Conservation (phyloP, 441 rosid genomes). For the Euphorbia celastroides region DNA sequence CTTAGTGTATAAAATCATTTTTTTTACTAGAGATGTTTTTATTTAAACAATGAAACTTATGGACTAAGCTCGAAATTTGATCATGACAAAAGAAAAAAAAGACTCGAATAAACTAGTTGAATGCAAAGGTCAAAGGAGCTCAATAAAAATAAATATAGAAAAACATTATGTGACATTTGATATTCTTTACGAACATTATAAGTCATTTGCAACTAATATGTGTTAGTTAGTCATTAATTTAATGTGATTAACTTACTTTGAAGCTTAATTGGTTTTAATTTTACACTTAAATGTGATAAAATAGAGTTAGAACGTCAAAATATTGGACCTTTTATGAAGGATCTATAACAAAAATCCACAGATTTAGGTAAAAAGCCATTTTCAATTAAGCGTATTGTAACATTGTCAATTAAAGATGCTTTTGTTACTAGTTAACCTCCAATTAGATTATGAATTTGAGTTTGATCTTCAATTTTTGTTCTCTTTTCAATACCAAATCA, state of each 20-base stretch:
- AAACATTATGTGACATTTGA: no score
- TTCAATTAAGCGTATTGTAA: conserved; percentile 6
- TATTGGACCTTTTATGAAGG: conserved; percentile 8
- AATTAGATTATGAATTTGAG: background rate
- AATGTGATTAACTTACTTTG: background rate
- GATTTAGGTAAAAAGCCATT: conserved; percentile 19
- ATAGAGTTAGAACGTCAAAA: background rate
- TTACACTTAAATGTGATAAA: background rate
- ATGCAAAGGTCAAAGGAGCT: no score
- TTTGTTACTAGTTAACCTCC: conserved; percentile 8
- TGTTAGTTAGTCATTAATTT: background rate
- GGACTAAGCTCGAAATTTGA: no score
- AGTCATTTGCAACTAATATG: background rate
- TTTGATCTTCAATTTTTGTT: background rate
- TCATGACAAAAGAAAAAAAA: no score
- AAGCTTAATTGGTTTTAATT: background rate
- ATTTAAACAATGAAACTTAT: no score
- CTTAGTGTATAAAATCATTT: no score
- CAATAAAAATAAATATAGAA: no score
- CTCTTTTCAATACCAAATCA: background rate
- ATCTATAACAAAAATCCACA: background rate
- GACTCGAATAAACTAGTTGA: no score
- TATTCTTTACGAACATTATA: background rate
- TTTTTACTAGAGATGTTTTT: no score
- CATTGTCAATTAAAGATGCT: conserved; percentile 1